Base-by-base conservation (phyloP, 1,284 basidiomycete genomes). In the Ganoderma sinense region DNA sequence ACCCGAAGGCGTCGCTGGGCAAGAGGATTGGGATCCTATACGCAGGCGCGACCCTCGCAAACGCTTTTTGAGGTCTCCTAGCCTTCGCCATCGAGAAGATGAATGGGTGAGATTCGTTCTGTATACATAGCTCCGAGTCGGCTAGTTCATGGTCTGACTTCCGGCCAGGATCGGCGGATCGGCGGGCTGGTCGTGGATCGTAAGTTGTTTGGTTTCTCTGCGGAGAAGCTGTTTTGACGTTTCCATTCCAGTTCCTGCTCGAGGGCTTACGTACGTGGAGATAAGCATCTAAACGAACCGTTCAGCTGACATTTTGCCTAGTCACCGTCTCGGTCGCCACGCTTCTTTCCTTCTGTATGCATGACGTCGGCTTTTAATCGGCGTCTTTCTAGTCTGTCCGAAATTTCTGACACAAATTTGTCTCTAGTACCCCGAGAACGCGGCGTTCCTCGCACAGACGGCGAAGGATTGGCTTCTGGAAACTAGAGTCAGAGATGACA, bases 11-110 rank as follows among this genome's bases (percentile, higher is more conserved):
- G 1, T 65, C 70, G 40, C 68, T 69, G 4, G 70, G 67, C 10
- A 67, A 61, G 53, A 70, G 74, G 4, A 63, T 73, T n/a, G 61
- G 87, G 8, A 80, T 84, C n/a, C 88, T 89, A 80, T 88, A 88
- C 73, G 85, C 87, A 1, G 82, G 84, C 0, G 84, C 87, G 33
- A 88, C 88, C 0, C 79, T 89, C 26, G 85, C 89, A 0, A 71
- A 88, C 45, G 70, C 66, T 1, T 71, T 71, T 16, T 65, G 69
- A 29, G 69, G 69, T 0, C 55, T 70, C 13, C 62, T 70, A 6
- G 69, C 69, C 5, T 70, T 64, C 53, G 69, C 61, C 0, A 67
- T 60, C 10, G 65, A 55, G 40, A 67, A 67, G 61, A 67, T 67
- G 66, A 26, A 67, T 2, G 66, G 66, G 66, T 67, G 41, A n/a